Evolutionary conservation across 306 rosid species (phyloP).

Genomic region (Medicago arabica): DNA sequence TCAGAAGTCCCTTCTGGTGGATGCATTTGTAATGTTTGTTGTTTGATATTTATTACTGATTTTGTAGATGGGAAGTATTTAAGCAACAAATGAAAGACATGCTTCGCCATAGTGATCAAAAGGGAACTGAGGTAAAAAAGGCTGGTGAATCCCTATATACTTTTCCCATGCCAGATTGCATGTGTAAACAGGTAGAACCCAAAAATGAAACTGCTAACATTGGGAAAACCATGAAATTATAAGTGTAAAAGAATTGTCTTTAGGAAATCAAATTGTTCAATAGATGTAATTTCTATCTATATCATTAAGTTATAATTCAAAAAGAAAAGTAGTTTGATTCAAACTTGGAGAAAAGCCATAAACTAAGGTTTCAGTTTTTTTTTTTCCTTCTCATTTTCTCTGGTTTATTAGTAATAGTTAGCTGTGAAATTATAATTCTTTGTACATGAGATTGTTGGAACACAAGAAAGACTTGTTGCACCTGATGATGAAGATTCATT

Average conservation of each 20-base stretch:
- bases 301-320: slow-evolving; percentile 39
- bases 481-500: slow-evolving; percentile 12
- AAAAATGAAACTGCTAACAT: slow-evolving; percentile 43
- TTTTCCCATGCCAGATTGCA: slow-evolving; percentile 98
- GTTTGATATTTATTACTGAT: slow-evolving; percentile 10
- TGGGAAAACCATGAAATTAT: slow-evolving; percentile 33
- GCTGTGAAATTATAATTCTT: slow-evolving; percentile 29
- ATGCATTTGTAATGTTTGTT: slow-evolving; percentile 12
- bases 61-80: slow-evolving; percentile 76
- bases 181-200: slow-evolving; percentile 70
- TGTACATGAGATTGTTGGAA: slow-evolving; percentile 44
- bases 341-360: slow-evolving; percentile 30
- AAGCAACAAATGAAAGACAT: slow-evolving; percentile 74
- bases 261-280: slow-evolving; percentile 44
- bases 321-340: slow-evolving; percentile 38
- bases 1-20: neutral
- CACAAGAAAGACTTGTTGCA: slow-evolving; percentile 34
- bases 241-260: slow-evolving; percentile 29
- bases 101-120: slow-evolving; percentile 82
- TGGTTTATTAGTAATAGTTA: slow-evolving; percentile 27
- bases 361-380: slow-evolving; percentile 30
- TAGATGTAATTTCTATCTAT: slow-evolving; percentile 54
- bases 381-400: neutral
- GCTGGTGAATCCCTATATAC: slow-evolving; percentile 74
- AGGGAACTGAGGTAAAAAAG: slow-evolving; percentile 81